These are phyloP conservation scores for Diutina scorzettiae DNA, from an alignment of 1,139 yeast genomes.

Conservation along the genomic window DNA sequence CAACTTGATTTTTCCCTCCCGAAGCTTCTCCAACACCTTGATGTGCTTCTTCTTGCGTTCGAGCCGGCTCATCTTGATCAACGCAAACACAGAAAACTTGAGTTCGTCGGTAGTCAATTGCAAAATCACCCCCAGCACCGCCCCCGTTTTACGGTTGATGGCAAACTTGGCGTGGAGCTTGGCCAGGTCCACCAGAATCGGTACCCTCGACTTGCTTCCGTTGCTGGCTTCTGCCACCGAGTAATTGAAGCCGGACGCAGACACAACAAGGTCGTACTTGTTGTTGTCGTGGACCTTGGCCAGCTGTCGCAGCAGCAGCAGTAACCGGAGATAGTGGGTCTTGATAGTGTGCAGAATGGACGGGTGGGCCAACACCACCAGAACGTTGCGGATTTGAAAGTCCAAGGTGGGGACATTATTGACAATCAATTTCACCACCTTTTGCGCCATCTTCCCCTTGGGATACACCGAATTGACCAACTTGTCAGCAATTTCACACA, in stretches of 20 bases:
- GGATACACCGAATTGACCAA: slow-evolving; percentile 15
- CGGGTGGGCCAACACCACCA: not conserved
- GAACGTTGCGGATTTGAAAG: not conserved
- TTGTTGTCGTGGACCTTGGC: not conserved
- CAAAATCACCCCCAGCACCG: not conserved
- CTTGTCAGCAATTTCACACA: slow-evolving; percentile 11
- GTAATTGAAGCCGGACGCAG: not conserved
- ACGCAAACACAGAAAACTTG: not conserved
- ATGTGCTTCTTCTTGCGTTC: not conserved
- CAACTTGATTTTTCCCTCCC: not conserved
- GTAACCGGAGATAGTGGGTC: not conserved
- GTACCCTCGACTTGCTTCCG: not conserved
- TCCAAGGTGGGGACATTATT: not conserved
- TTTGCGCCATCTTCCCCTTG: slow-evolving; percentile 19
- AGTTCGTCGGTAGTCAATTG: not conserved
- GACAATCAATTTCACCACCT: slow-evolving; percentile 11
- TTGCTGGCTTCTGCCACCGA: not conserved
- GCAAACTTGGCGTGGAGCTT: not conserved
- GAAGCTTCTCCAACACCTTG: not conserved
- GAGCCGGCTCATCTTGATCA: not conserved
- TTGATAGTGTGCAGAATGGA: not conserved
- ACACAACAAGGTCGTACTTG: not conserved
- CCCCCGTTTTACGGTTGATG: not conserved
- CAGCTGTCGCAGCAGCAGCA: not conserved
- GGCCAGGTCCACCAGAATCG: not conserved